phyloP scores from a whole-genome alignment of 768 basidiomycete genomes.

The Candolleomyces aberdarensis region DNA sequence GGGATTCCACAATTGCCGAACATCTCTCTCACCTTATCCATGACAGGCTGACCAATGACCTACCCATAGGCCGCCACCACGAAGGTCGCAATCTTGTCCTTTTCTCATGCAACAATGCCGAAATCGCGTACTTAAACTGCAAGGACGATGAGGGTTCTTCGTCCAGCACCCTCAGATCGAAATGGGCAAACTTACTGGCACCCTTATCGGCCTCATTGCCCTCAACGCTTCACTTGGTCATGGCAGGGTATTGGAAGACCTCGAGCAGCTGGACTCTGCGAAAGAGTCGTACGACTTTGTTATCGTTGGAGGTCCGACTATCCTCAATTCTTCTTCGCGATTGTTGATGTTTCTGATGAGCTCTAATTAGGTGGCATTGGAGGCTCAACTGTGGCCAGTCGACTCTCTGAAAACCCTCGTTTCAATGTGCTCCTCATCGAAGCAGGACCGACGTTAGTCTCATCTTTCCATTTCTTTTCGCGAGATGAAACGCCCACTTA shows the following conservation, averaged over 20 bases:
- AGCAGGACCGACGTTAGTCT: slow-evolving; percentile 15
- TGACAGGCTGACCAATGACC: too few species aligned
- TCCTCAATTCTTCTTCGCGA: not conserved
- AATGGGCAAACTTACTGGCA: not conserved
- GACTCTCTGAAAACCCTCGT: slow-evolving; percentile 6
- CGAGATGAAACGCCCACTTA: not conserved
- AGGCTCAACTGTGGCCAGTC: slow-evolving; percentile 7
- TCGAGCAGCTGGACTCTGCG: not conserved
- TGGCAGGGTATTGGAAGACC: not conserved
- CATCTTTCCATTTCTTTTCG: not conserved
- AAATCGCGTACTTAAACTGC: too few species aligned
- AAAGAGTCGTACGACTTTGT: slow-evolving; percentile 4
- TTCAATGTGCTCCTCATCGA: slow-evolving; percentile 11
- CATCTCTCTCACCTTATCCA: too few species aligned
- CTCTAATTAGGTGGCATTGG: slow-evolving; percentile 2
- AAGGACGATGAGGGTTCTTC: too few species aligned
- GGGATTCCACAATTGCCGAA: too few species aligned
- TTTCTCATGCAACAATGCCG: too few species aligned
- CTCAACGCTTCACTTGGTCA: not conserved
- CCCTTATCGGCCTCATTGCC: not conserved
- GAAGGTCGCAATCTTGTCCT: too few species aligned
- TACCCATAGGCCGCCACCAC: too few species aligned
- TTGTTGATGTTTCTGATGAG: not conserved
- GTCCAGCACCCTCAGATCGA: too few species aligned
- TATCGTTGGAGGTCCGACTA: slow-evolving; percentile 4